Evolutionary conservation across 1,139 yeast genomes (phyloP).

Genomic region (Pichia sp.): DNA sequence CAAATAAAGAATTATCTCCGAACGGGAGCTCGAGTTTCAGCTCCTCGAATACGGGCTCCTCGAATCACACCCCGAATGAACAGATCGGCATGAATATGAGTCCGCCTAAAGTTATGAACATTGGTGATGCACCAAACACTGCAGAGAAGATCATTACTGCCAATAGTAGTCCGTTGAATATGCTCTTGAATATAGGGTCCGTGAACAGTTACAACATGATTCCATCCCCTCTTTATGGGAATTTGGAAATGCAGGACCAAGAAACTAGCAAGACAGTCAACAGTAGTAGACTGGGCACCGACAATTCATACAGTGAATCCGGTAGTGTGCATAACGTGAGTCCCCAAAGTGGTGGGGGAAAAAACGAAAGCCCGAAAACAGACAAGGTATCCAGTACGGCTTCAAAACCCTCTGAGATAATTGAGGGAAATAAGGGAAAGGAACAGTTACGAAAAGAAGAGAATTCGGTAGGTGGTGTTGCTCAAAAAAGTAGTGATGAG

Average conservation of each 20-base stretch:
- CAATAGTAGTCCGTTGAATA: background rate
- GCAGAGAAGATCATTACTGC: background rate
- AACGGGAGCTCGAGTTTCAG: background rate
- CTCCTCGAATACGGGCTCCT: background rate
- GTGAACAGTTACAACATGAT: background rate
- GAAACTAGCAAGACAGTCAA: background rate
- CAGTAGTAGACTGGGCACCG: no score
- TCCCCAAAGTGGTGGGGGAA: background rate
- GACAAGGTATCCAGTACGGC: background rate
- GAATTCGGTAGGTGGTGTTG: background rate
- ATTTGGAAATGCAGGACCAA: background rate
- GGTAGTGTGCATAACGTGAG: no score
- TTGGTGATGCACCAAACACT: background rate
- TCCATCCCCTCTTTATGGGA: background rate
- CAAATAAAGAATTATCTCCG: background rate
- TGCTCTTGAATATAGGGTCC: background rate
- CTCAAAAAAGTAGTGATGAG: constrained; percentile 10
- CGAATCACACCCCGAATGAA: background rate
- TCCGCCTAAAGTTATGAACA: background rate
- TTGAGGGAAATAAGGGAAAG: background rate
- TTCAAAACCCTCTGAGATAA: background rate
- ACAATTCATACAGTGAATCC: no score
- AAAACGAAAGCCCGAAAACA: no score
- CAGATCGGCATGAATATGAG: background rate
- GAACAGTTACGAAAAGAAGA: background rate